Conservation (phyloP, 192 early-diverging fungal genomes). For the Jimgerdemannia flammicorona region DNA sequence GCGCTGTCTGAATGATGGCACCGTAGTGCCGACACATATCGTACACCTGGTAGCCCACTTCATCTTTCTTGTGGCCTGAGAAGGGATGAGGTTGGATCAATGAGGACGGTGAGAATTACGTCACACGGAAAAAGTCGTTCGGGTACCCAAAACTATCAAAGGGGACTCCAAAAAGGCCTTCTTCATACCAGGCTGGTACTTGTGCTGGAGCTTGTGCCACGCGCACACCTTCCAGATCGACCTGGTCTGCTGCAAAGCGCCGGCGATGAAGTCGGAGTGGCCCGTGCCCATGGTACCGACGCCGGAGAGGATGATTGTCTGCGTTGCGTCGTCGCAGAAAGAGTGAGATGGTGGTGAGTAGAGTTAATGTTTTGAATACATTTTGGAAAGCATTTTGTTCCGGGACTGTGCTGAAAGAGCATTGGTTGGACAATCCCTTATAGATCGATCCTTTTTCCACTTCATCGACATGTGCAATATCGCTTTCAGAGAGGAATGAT, state of each 20-base stretch:
- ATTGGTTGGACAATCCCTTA: no score
- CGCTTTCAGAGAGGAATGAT: no score
- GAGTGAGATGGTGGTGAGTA: no score
- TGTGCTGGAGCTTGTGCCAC: neutral
- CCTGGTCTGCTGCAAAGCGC: neutral
- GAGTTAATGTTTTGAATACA: no score
- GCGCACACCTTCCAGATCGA: neutral
- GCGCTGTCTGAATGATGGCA: neutral
- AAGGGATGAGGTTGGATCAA: neutral
- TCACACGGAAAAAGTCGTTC: neutral
- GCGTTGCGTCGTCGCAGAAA: no score
- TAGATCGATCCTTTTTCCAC: no score
- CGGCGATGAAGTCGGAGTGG: neutral
- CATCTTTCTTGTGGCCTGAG: neutral
- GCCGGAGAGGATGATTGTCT: neutral
- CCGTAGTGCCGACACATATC: neutral
- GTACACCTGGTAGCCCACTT: neutral
- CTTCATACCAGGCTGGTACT: neutral
- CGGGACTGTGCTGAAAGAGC: no score
- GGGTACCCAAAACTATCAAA: neutral
- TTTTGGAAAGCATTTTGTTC: no score
- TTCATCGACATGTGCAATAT: no score
- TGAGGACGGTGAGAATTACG: neutral
- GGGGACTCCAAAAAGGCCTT: neutral
- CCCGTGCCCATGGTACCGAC: neutral